Evolutionary conservation across 257 asterid genomes (phyloP).

Genomic region (Verbascum thapsus): DNA sequence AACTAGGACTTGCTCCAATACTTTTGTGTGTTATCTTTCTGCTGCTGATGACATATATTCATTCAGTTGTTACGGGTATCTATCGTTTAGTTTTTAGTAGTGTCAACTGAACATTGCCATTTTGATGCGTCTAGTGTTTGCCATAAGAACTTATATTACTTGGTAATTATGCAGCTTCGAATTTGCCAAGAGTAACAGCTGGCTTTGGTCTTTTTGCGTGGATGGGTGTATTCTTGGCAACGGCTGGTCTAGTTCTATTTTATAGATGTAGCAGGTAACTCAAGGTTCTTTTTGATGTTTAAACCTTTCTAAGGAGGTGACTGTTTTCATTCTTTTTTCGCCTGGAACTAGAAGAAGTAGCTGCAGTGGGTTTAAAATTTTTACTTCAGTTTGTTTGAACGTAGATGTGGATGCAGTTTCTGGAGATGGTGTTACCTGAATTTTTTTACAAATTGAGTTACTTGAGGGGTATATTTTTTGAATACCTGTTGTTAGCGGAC

Average conservation of each 20-base stretch:
- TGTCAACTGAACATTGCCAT: constrained; percentile 8
- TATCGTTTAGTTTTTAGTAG: constrained; percentile 26
- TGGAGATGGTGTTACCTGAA: constrained; percentile 25
- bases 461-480: constrained; percentile 13
- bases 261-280: constrained; percentile 53
- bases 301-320: constrained; percentile 14
- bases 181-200: constrained; percentile 82
- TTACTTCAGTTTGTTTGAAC: constrained; percentile 14
- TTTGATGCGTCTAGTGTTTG: not conserved
- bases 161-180: constrained; percentile 62
- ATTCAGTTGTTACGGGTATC: constrained; percentile 81
- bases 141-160: constrained; percentile 25
- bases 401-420: not conserved
- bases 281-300: constrained; percentile 28
- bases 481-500: not conserved
- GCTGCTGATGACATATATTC: constrained; percentile 67
- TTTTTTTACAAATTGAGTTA: constrained; percentile 18
- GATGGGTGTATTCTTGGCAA: constrained; percentile 86
- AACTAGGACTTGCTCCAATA: not conserved
- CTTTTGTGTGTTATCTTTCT: constrained; percentile 24
- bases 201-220: constrained; percentile 86
- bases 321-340: not conserved
- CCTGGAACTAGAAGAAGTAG: not conserved
- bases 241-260: constrained; percentile 61
- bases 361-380: constrained; percentile 16